Evolutionary conservation across 306 rosid species (phyloP), one percentile per base, ranked within the genome.

Genomic region (Cucurbita pepo): DNA sequence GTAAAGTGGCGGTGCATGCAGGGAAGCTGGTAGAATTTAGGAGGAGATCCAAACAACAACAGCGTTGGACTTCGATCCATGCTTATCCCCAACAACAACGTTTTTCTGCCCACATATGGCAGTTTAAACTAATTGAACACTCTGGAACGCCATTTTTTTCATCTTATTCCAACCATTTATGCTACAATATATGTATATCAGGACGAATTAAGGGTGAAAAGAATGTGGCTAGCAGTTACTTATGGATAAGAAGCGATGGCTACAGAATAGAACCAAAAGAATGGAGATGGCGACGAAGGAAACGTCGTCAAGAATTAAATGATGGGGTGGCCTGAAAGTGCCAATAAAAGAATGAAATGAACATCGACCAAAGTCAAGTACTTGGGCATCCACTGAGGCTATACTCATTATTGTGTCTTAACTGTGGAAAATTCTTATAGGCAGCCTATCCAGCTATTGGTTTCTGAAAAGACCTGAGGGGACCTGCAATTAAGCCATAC

Each of bases 381-480:
- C 52, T 41, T 62, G 37, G 0, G 6, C 38, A 64, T 62, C 50
- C 25, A 69, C 53, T 25, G 55, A 45, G 56, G 38, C 21, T 66
- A 21, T 21, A 44, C 6, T 21, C 15, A 12, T 1, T 1, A 66
- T 30, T 22, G 41, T 13, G 56, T 36, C 60, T 5, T 51, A 70
- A 69, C 38, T 47, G 12, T 3, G 74, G 52, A 10, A 44, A 9
- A 0, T n/a, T 43, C 1, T 34, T 66, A 67, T 47, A 44, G 41
- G 54, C 48, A 6, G 11, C 37, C 72, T 43, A 19, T 11, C 37
- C 60, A 71, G 72, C 81, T 83, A 82, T 61, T 77, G 56, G 56
- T 66, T 78, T 83, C 76, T 87, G 83, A 90, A 90, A 82, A 88
- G 81, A 82, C 81, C 82, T 45, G 94, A 82, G 5, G 97, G 81